Evolutionary conservation across 805 yeast species (phyloP).

Genomic region (Jamesozyma rosinii): DNA sequence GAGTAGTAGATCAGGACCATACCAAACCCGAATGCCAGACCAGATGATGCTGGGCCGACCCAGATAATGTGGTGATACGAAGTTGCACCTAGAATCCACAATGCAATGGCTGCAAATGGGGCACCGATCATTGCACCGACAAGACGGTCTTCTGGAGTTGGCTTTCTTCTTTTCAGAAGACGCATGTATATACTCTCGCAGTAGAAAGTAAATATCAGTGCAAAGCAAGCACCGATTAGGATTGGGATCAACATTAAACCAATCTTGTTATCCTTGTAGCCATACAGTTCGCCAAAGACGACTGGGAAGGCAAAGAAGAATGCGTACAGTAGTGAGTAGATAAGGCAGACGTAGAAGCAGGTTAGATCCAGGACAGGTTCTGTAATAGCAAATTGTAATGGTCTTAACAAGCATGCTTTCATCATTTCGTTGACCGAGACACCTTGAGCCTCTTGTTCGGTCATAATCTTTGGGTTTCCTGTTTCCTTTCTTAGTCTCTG

Average conservation of each 20-base stretch:
- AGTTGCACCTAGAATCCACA: slow-evolving; percentile 76
- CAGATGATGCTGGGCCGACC: slow-evolving; percentile 74
- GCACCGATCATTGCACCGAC: slow-evolving; percentile 77
- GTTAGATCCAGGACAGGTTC: slow-evolving; percentile 82
- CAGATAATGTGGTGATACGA: slow-evolving; percentile 60
- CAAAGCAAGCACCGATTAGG: slow-evolving; percentile 72
- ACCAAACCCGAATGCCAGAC: slow-evolving; percentile 71
- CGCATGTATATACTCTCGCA: slow-evolving; percentile 54
- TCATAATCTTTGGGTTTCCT: slow-evolving; percentile 76
- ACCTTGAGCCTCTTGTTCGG: slow-evolving; percentile 84
- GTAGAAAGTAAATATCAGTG: slow-evolving; percentile 64
- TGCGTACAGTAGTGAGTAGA: slow-evolving; percentile 83
- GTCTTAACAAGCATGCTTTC: slow-evolving; percentile 66
- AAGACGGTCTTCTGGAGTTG: slow-evolving; percentile 73
- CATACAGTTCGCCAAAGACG: slow-evolving; percentile 68
- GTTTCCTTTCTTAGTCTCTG: slow-evolving; percentile 61
- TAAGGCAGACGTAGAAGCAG: slow-evolving; percentile 79
- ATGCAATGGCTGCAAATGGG: slow-evolving; percentile 72
- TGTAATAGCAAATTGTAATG: slow-evolving; percentile 62
- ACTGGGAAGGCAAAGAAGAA: slow-evolving; percentile 94
- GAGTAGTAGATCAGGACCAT: slow-evolving; percentile 70
- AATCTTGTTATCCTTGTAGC: slow-evolving; percentile 63
- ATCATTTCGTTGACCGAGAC: slow-evolving; percentile 59
- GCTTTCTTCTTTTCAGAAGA: slow-evolving; percentile 44
- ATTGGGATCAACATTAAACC: slow-evolving; percentile 89